Evolutionary conservation across 1,139 yeast species (phyloP).

Genomic region (Meyerozyma guilliermondii): DNA sequence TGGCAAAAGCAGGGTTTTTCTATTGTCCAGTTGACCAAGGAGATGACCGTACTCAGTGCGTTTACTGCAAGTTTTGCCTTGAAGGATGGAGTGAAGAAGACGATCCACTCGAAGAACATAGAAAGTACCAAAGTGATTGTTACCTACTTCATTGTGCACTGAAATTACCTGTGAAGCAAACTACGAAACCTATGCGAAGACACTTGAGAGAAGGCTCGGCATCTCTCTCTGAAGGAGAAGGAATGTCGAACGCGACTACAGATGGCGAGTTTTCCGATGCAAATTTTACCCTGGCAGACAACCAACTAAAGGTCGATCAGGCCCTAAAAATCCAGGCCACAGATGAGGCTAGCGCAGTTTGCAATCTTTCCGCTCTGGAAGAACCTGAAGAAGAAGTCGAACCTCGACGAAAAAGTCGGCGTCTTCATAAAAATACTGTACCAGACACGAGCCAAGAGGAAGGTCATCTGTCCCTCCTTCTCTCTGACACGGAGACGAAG

Average conservation of each 20-base stretch:
- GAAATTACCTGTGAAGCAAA: too few relatives aligned
- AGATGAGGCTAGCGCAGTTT: background rate
- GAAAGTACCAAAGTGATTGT: slow-evolving; percentile 41
- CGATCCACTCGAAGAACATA: slow-evolving; percentile 56
- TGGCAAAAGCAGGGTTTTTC: slow-evolving; percentile 54
- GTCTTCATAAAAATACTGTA: background rate
- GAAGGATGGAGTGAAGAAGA: slow-evolving; percentile 73
- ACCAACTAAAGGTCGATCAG: background rate
- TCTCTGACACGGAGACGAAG: background rate
- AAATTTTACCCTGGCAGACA: background rate
- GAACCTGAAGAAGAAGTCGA: background rate
- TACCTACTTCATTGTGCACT: slow-evolving; percentile 24
- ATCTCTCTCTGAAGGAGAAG: background rate
- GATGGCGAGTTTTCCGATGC: background rate
- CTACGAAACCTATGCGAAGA: background rate
- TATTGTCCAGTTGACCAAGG: slow-evolving; percentile 37
- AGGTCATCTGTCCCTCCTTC: background rate
- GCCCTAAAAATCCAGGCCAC: background rate
- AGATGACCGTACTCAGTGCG: slow-evolving; percentile 67
- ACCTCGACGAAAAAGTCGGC: background rate
- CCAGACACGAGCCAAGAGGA: background rate
- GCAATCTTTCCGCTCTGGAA: too few relatives aligned
- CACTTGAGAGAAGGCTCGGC: background rate
- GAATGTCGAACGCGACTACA: background rate
- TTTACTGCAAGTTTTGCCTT: slow-evolving; percentile 63